phyloP scores from a whole-genome alignment of 495 filamentous ascomycete species.

The Podospora anserina region DNA sequence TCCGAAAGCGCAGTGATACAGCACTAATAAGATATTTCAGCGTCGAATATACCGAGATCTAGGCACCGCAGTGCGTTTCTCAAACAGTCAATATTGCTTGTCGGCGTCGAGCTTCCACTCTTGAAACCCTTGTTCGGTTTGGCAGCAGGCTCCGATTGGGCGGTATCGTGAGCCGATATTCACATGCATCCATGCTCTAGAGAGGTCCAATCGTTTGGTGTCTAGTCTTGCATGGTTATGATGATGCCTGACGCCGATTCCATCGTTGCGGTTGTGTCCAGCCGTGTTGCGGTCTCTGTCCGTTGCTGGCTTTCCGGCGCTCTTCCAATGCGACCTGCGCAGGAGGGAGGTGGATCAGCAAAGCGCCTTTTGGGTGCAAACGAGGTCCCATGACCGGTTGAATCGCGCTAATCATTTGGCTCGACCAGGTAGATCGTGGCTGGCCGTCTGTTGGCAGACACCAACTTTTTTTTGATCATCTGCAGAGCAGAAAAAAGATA shows the following conservation, averaged over 20 bases:
- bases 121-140: not conserved
- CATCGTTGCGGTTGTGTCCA: not conserved
- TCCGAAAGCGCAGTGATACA: not conserved
- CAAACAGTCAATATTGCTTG: not conserved
- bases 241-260: slow-evolving; percentile 12
- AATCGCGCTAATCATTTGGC: slow-evolving; percentile 25
- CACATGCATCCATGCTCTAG: slow-evolving; percentile 5
- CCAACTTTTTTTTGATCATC: slow-evolving; percentile 16
- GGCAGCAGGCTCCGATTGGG: slow-evolving; percentile 5
- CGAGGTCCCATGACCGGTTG: slow-evolving; percentile 33
- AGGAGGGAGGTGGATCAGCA: slow-evolving; percentile 21
- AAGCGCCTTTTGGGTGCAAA: slow-evolving; percentile 20
- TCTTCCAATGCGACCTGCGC: slow-evolving; percentile 18
- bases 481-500: slow-evolving; percentile 20
- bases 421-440: slow-evolving; percentile 27
- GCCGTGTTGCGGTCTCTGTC: slow-evolving; percentile 11
- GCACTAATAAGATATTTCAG: not conserved
- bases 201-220: slow-evolving; percentile 5
- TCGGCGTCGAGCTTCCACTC: not conserved
- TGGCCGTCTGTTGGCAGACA: slow-evolving; percentile 14
- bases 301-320: not conserved
- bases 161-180: slow-evolving; percentile 1
- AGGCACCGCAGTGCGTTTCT: not conserved
- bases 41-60: not conserved
- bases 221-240: slow-evolving; percentile 1